Base-by-base conservation (phyloP, 2,329 filamentous ascomycete species). In the Hymenoscyphus occultus region DNA sequence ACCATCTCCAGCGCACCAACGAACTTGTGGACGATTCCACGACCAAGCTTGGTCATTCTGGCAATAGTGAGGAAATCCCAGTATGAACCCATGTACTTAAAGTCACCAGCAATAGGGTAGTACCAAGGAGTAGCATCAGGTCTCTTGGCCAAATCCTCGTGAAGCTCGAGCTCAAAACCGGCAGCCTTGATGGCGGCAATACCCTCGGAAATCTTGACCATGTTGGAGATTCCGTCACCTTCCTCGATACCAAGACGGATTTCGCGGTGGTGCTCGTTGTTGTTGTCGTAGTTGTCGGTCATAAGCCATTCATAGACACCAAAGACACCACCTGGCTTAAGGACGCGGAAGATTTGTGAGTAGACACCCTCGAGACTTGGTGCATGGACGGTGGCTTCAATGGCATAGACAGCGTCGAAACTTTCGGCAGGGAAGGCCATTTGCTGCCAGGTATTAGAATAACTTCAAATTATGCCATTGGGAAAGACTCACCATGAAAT, bases 231-330 rank as follows among this genome's bases (percentile, higher is more conserved):
- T 72, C 95, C 95, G 75, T 98, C 90, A 75, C 95, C 95, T 76
- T 92, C 88, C 83, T 99, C 95, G 71, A 99, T 99, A 70, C 91
- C 93, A n/a, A 97, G 87, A 71, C 95, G 92, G 76, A 98, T 96
- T 78, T 92, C 88, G 71, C 93, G 90, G 81, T 98, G 95, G 75
- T 88, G 84, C 0, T 91, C 79, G 83, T 98, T 93, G 68, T 90
- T 83, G 77, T 97, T 96, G 81, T 98, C 91, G 80, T 97, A 99
- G 32, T 89, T 83, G 70, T 97, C 94, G 12, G 93, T 98, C 95
- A 99, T 98, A 76, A 98, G 84, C 95, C 95, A 98, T 80, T 99
- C 95, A 81, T 98, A 99, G 61, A 98, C 94, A 76, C 95, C 95
- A 74, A 98, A 98, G 61, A 93, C 84, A 77, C 95, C 94, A 68